Evolutionary conservation across 139 green algal genomes (phyloP), one percentile per base, ranked within the genome.

Genomic region (Coccomyxa sp.): DNA sequence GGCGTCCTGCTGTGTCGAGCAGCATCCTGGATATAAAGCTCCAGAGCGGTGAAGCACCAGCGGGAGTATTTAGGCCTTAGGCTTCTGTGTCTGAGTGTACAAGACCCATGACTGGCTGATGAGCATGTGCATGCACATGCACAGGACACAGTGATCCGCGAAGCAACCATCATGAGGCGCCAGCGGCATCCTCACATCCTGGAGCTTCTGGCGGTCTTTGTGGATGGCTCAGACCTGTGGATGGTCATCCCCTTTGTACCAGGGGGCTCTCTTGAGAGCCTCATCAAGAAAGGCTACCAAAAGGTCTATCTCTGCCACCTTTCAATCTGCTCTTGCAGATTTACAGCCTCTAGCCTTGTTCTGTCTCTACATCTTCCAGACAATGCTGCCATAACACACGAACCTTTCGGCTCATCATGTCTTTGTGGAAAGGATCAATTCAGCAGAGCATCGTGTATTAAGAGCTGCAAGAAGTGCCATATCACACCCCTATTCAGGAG

Each of bases 181-280:
- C 91, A 94, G 80, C 83, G 91, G 74, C 95, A 98, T 78, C 88
- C 90, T 31, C 97, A 97, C 79, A 83, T 98, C 9, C 89, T 98
- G 72, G 85, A 87, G 2, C 86, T 95, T 24, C 84, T 95, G 80
- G 89, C 82, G 70, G 94, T 91, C 4, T 98, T 98, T 75, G 82
- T 96, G 18, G 50, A 81, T 22, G 90, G 83, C 16, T 80, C 94
- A 35, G 85, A 93, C 68, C 85, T 98, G 39, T 99, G 93, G 93
- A 96, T 99, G 89, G 91, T 99, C 34, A 95, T 94, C 87, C 94
- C 94, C 0, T 96, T 92, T 75, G 86, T 96, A 12, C 64, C 84
- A 10, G 93, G 91, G 22, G 93, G 94, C 22, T 94, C 88, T 0
- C 82, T 95, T 35, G 88, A 93, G 31, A 90, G 95, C 80, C 95